Conservation (phyloP, 495 filamentous ascomycete genomes). For the Penicillium ochrochloron region DNA sequence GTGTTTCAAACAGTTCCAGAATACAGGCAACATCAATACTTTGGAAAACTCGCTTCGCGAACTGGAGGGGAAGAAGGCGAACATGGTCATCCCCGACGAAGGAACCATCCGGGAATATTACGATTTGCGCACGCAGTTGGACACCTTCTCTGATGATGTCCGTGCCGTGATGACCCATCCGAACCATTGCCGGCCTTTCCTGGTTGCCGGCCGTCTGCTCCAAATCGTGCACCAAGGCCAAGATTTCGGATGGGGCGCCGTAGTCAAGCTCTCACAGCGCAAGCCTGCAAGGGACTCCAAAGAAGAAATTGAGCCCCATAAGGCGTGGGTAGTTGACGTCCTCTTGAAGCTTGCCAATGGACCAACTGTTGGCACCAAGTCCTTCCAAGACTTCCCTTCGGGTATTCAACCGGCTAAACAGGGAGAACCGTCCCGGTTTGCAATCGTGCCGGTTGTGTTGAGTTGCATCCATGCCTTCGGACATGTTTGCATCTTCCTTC, state of each 20-base stretch:
- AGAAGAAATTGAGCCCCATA: slow-evolving; percentile 69
- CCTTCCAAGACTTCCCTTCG: slow-evolving; percentile 63
- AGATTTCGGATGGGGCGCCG: slow-evolving; percentile 93
- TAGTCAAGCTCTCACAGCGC: slow-evolving; percentile 71
- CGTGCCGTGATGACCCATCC: slow-evolving; percentile 87
- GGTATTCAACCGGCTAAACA: slow-evolving; percentile 65
- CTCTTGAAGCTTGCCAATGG: slow-evolving; percentile 71
- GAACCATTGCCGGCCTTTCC: slow-evolving; percentile 75
- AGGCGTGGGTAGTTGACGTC: slow-evolving; percentile 81
- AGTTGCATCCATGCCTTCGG: slow-evolving; percentile 79
- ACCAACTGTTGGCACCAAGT: slow-evolving; percentile 59
- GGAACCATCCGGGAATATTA: slow-evolving; percentile 90
- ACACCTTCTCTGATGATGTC: slow-evolving; percentile 83
- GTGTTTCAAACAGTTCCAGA: slow-evolving; percentile 98
- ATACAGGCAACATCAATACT: slow-evolving; percentile 78
- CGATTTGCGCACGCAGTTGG: slow-evolving; percentile 78
- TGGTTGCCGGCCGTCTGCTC: slow-evolving; percentile 83
- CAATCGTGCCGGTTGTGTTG: slow-evolving; percentile 85
- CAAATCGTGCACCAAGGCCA: slow-evolving; percentile 74
- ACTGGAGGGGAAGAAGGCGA: slow-evolving; percentile 71
- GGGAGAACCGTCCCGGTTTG: slow-evolving; percentile 74
- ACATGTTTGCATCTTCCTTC: slow-evolving; percentile 77
- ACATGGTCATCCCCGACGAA: slow-evolving; percentile 82
- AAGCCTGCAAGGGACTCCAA: slow-evolving; percentile 61
- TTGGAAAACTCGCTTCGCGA: slow-evolving; percentile 79